phyloP scores from a whole-genome alignment of 1,284 basidiomycete species.

The Inonotus obliquus region DNA sequence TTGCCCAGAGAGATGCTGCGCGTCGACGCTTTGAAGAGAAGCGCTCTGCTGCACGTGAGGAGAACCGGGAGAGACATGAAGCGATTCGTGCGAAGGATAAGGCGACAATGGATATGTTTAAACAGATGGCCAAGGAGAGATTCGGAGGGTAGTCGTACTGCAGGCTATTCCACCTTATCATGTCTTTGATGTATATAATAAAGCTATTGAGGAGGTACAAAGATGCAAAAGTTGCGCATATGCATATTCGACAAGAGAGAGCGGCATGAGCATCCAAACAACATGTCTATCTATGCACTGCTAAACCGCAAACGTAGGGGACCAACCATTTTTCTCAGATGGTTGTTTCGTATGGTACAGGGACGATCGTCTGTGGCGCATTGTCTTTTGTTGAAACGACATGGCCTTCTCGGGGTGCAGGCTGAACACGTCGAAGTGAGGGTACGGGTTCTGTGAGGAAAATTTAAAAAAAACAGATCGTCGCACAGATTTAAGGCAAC shows the following conservation, averaged over 20 bases:
- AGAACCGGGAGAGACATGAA: constrained; percentile 52
- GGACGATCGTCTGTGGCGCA: constrained; percentile 89
- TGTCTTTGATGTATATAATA: not conserved
- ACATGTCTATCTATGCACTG: constrained; percentile 7
- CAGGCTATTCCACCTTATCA: not conserved
- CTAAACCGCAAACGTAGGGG: not conserved
- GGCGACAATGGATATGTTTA: constrained; percentile 82
- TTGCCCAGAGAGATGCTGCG: constrained; percentile 64
- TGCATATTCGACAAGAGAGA: constrained; percentile 12
- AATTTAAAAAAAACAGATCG: constrained; percentile 15
- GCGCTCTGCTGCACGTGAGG: constrained; percentile 35
- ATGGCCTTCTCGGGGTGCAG: constrained; percentile 77
- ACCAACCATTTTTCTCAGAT: constrained; percentile 46
- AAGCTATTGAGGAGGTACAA: not conserved
- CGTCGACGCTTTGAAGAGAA: constrained; percentile 53
- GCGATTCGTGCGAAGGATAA: constrained; percentile 67
- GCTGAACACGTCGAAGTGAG: constrained; percentile 81
- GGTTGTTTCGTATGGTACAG: constrained; percentile 85
- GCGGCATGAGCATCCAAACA: constrained; percentile 9
- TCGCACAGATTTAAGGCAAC: constrained; percentile 8
- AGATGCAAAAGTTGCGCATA: constrained; percentile 13
- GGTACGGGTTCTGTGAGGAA: constrained; percentile 66
- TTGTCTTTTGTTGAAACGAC: constrained; percentile 77
- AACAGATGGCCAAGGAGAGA: constrained; percentile 68
- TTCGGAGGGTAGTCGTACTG: constrained; percentile 45